phyloP scores from a whole-genome alignment of 805 yeast species.

The Yarrowia sp. region DNA sequence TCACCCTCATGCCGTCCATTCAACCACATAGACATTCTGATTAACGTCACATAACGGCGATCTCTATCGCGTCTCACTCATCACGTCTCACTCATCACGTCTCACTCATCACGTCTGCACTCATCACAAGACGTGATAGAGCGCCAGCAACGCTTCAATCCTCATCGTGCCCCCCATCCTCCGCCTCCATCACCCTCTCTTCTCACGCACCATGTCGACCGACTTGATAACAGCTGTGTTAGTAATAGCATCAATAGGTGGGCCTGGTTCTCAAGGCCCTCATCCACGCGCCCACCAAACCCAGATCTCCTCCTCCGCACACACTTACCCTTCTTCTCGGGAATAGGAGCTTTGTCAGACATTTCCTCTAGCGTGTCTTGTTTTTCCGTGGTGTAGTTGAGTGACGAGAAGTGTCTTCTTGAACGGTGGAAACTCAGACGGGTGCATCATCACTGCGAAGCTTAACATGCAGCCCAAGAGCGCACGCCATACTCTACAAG shows the following conservation, averaged over 20 bases:
- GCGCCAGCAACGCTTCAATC: too few species aligned
- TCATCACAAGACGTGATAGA: too few species aligned
- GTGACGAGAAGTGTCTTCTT: background rate
- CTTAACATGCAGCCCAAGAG: background rate
- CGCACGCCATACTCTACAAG: conserved; percentile 6
- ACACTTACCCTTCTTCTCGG: conserved; percentile 28
- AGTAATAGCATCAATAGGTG: background rate
- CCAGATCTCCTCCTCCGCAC: too few species aligned
- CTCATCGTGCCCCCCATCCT: too few species aligned
- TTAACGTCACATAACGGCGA: too few species aligned
- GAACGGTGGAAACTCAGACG: background rate
- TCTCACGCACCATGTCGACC: conserved; percentile 38
- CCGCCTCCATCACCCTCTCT: background rate
- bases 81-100: background rate
- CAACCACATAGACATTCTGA: too few species aligned
- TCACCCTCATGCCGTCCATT: too few species aligned
- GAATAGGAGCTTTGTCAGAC: conserved; percentile 34
- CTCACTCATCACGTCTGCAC: too few species aligned
- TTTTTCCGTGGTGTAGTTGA: background rate
- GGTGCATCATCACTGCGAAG: background rate
- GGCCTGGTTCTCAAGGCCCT: too few species aligned
- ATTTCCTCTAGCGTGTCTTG: conserved; percentile 28
- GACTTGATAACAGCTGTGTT: conserved; percentile 36
- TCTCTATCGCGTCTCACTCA: background rate
- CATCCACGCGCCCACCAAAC: too few species aligned